A percentile compares a stretch with the other conserved stretches of the same genome.
These are phyloP conservation scores for Kitagawia praeruptora DNA, from an alignment of 129 eudicot species.

Conservation along the genomic window DNA sequence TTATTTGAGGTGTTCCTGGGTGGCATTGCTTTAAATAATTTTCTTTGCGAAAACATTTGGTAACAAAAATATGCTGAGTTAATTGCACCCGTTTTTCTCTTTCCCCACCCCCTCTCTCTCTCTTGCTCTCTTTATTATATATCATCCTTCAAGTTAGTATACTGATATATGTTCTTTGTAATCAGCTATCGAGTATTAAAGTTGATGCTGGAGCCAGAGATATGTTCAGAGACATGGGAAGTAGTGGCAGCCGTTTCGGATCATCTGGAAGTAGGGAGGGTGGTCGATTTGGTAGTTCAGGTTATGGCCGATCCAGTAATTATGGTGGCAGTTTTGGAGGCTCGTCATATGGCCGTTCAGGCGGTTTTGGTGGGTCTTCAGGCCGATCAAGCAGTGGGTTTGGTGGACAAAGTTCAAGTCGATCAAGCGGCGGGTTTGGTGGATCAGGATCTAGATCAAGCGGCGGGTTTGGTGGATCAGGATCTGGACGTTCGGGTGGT, in stretches of 20 bases:
- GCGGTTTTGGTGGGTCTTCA: slow-evolving; percentile 10
- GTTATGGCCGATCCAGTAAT: slow-evolving; percentile 18
- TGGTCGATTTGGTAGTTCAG: slow-evolving; percentile 17
- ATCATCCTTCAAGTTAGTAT: background rate
- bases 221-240: slow-evolving; percentile 37
- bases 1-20: background rate
- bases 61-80: background rate
- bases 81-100: background rate
- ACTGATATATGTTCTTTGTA: background rate
- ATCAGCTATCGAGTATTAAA: slow-evolving; percentile 66
- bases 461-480: slow-evolving; percentile 11
- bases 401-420: slow-evolving; percentile 36
- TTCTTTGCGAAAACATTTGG: background rate
- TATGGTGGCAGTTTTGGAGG: slow-evolving; percentile 15
- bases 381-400: slow-evolving; percentile 37
- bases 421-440: slow-evolving; percentile 26
- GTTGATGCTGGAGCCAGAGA: slow-evolving; percentile 49
- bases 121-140: background rate
- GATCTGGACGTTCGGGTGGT: background rate
- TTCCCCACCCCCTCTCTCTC: background rate
- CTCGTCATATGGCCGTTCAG: slow-evolving; percentile 18
- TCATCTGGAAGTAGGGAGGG: slow-evolving; percentile 20
- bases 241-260: slow-evolving; percentile 42
- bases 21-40: background rate
- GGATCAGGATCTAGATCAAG: slow-evolving; percentile 17